phyloP scores from a whole-genome alignment of 139 green algal species.

The Zygnema circumcarinatum region DNA sequence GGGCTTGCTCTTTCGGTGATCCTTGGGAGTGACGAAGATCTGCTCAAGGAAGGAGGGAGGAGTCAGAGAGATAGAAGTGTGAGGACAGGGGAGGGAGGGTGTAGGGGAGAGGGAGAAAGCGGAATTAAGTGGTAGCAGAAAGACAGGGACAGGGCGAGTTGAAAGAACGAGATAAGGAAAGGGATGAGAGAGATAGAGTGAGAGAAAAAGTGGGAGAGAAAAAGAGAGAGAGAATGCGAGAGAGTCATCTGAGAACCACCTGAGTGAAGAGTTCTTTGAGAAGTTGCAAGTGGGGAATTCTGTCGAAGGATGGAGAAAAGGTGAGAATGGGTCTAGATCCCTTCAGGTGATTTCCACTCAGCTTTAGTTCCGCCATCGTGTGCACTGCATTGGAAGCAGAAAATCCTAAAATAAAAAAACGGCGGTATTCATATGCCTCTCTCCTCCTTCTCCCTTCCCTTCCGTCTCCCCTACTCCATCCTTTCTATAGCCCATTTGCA shows the following conservation, averaged over 20 bases:
- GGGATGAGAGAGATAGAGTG: not conserved
- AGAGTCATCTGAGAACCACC: conserved; percentile 8
- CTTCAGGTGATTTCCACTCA: conserved; percentile 96
- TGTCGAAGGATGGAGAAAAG: conserved; percentile 86
- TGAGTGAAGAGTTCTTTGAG: conserved; percentile 88
- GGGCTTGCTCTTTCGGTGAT: conserved; percentile 91
- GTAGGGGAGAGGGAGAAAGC: not conserved
- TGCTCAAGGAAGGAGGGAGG: conserved; percentile 52
- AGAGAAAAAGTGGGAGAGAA: too few relatives aligned
- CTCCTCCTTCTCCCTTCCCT: too few relatives aligned
- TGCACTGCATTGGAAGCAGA: conserved; percentile 75
- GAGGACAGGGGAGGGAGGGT: conserved; percentile 1
- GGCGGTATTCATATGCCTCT: too few relatives aligned
- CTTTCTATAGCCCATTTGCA: too few relatives aligned
- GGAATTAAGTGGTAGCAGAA: not conserved
- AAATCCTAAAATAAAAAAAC: conserved; percentile 31
- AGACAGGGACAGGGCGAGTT: not conserved
- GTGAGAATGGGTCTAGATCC: conserved; percentile 82
- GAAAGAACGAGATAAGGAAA: not conserved
- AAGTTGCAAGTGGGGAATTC: conserved; percentile 83
- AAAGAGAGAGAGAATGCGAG: not conserved
- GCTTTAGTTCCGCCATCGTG: conserved; percentile 97
- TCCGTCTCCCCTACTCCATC: too few relatives aligned
- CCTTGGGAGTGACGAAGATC: conserved; percentile 84
- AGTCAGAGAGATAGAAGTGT: not conserved